These are phyloP conservation scores for Amanita fuliginea DNA, from an alignment of 768 basidiomycete species.

Conservation along the genomic window DNA sequence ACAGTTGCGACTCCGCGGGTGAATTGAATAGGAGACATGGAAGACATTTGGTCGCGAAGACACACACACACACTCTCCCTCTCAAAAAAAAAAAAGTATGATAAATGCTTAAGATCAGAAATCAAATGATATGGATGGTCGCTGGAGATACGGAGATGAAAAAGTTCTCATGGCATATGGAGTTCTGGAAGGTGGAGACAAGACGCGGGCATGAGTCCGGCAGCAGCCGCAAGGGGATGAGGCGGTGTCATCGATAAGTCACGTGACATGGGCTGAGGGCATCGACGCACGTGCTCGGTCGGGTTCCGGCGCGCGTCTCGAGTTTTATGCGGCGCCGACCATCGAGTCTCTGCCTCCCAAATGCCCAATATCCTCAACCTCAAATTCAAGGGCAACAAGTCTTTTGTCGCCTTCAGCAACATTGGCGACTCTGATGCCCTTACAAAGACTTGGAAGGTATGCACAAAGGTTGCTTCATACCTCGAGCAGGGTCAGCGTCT, in stretches of 20 bases:
- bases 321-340: conserved; percentile 10
- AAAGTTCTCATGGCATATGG: no score
- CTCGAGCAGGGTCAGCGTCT: conserved; percentile 87
- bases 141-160: no score
- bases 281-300: background rate
- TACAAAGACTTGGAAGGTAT: conserved; percentile 91
- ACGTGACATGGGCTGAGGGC: conserved; percentile 6
- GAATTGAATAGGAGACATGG: no score
- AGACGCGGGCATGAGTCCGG: background rate
- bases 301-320: conserved; percentile 12
- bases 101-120: no score
- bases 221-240: background rate
- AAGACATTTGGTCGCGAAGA: no score
- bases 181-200: no score
- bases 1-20: no score
- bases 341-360: conserved; percentile 9
- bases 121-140: no score
- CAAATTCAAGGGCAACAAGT: conserved; percentile 93
- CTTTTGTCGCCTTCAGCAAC: conserved; percentile 88
- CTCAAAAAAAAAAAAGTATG: no score
- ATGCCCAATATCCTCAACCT: conserved; percentile 81
- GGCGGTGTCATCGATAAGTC: conserved; percentile 7
- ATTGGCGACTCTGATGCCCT: conserved; percentile 75
- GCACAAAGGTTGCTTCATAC: conserved; percentile 83
- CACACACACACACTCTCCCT: no score